These are phyloP conservation scores for Melocanna baccifera DNA, from an alignment of 176 grass and related monocot genomes.

Conservation along the genomic window DNA sequence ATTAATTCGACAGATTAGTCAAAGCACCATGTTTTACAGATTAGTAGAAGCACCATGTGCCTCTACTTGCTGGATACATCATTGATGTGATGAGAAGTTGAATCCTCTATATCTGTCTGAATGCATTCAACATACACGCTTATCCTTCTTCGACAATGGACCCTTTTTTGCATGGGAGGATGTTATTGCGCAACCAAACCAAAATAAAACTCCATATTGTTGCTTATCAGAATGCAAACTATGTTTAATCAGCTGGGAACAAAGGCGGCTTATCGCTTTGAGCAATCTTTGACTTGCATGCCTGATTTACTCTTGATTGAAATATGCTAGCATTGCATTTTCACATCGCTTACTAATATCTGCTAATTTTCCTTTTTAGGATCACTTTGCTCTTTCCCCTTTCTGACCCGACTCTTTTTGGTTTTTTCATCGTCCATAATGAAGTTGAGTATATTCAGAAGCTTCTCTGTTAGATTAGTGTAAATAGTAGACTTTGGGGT, in stretches of 20 bases:
- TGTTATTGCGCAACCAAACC: background rate
- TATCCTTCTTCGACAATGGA: background rate
- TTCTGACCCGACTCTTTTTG: background rate
- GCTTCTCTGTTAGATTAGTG: conserved; percentile 44
- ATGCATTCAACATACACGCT: background rate
- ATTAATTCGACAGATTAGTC: background rate
- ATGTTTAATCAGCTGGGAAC: background rate
- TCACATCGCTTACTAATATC: background rate
- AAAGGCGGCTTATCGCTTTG: background rate
- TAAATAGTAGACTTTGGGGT: conserved; percentile 55
- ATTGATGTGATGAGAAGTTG: too few relatives aligned
- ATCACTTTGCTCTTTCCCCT: conserved; percentile 2
- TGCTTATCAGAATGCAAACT: background rate
- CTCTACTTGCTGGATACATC: background rate
- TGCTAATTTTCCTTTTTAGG: conserved; percentile 38
- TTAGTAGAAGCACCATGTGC: background rate
- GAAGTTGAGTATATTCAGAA: background rate
- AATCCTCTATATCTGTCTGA: too few relatives aligned
- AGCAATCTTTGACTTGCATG: background rate
- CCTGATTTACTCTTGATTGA: background rate
- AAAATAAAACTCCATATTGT: background rate
- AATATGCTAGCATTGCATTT: background rate
- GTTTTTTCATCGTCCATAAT: background rate
- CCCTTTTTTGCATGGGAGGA: conserved; percentile 8
- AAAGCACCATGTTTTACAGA: background rate